Evolutionary conservation across 768 basidiomycete genomes (phyloP).

Genomic region (Mycena polygramma): DNA sequence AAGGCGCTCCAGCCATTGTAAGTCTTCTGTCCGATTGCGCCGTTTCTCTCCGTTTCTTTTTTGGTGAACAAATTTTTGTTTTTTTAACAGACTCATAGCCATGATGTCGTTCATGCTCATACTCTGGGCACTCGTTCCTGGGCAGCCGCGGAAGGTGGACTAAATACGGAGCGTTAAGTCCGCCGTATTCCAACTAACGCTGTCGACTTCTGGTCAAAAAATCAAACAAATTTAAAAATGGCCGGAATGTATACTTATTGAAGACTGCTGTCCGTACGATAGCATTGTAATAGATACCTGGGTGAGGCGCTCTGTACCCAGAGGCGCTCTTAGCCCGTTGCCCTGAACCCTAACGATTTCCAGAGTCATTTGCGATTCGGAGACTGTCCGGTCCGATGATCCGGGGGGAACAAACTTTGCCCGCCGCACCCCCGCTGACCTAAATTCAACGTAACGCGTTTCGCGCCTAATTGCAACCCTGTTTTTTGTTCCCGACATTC

Average conservation of each 20-base stretch:
- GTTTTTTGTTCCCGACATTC: neutral
- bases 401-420: neutral
- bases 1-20: slow-evolving; percentile 73
- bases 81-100: slow-evolving; percentile 16
- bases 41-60: neutral
- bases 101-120: slow-evolving; percentile 33
- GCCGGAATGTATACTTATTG: no score
- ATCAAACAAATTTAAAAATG: no score
- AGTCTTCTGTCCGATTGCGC: slow-evolving; percentile 37
- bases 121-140: slow-evolving; percentile 31
- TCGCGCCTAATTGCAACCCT: neutral
- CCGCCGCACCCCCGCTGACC: slow-evolving; percentile 1
- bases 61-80: neutral
- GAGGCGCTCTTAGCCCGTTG: neutral
- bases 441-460: neutral
- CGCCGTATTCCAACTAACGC: neutral
- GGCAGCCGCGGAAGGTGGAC: slow-evolving; percentile 13
- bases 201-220: neutral
- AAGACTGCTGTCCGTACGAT: no score
- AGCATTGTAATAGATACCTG: no score
- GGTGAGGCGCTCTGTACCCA: no score
- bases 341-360: neutral
- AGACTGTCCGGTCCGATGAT: slow-evolving; percentile 5
- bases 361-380: neutral
- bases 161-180: slow-evolving; percentile 1